Conservation (phyloP, 306 rosid species). For the Trifolium fragiferum region DNA sequence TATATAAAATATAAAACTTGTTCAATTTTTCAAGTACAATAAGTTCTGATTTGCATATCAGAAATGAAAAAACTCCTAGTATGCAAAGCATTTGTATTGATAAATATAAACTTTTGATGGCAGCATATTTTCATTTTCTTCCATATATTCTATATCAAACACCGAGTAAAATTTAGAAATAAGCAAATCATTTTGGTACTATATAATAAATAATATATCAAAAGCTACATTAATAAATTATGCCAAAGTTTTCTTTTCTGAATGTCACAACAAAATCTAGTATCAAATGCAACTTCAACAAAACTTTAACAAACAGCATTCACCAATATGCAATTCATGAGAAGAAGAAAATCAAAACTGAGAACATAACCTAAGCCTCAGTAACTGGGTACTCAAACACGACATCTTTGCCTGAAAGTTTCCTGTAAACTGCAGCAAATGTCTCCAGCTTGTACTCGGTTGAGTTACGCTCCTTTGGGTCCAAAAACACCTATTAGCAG, state of each 20-base stretch:
- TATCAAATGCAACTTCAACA: constrained; percentile 36
- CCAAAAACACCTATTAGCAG: constrained; percentile 69
- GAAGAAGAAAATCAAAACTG: constrained; percentile 23
- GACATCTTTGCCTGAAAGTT: constrained; percentile 86
- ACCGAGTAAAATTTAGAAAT: background rate
- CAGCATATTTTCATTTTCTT: background rate
- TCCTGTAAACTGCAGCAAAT: constrained; percentile 80
- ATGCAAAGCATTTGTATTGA: too few relatives aligned
- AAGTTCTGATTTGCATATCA: too few relatives aligned
- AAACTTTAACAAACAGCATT: constrained; percentile 40
- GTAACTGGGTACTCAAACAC: constrained; percentile 79
- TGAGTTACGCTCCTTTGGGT: constrained; percentile 84
- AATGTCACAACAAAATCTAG: constrained; percentile 24
- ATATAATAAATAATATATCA: background rate
- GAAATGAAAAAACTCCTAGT: too few relatives aligned
- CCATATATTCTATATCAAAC: background rate
- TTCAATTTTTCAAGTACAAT: too few relatives aligned
- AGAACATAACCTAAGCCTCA: constrained; percentile 60
- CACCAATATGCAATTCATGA: constrained; percentile 28
- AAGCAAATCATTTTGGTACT: background rate
- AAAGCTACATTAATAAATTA: constrained; percentile 31
- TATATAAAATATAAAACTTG: too few relatives aligned
- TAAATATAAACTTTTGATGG: background rate
- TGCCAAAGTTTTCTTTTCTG: background rate
- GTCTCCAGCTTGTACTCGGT: constrained; percentile 87